Base-by-base conservation (phyloP, 2,329 filamentous ascomycete genomes). In the Ceratocystis variospora region DNA sequence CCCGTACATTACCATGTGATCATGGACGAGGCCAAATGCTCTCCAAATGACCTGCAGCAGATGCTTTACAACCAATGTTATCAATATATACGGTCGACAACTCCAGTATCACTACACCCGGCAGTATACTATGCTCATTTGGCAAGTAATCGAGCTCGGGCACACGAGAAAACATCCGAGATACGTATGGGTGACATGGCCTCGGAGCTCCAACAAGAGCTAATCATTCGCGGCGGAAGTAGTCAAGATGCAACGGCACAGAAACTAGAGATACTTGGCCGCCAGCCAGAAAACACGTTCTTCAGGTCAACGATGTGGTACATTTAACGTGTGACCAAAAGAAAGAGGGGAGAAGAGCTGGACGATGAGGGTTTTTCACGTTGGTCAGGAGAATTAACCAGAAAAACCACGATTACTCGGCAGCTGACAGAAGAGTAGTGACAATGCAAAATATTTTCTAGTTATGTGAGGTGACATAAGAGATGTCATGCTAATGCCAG, bases 101-200 rank as follows among this genome's bases (percentile, higher is more conserved):
- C 93, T 0, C 90, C 94, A 0, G 92, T 99, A 0, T 96, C 92
- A 0, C 76, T 94, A 0, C 89, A 86, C 70, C 94, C 94, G 0
- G 91, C 94, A 0, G 87, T 97, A 0, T 99, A 99, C 80, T 99
- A 99, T 71, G 91, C 95, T 0, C 94, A 99, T 75, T 77, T 99
- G 69, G 91, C 92, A 44, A 87, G 90, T 7, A 84, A 85, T 67
- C 89, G 94, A 62, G 90, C 89, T 22, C 85, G 86, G 65, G 79
- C 85, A 2, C 94, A 99, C 70, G 86, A 93, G 71, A 74, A 79
- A 67, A 70, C 77, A 2, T 72, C 77, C 0, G 55, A 65, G 25
- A 44, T 59, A 5, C 50, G 53, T 41, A 67, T 33, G 5, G 50
- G 44, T n/a, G 66, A 61, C 25, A 61, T 50, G 8, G 57, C 44